phyloP scores from a whole-genome alignment of 805 yeast genomes.

The Yarrowia phangngaensis region DNA sequence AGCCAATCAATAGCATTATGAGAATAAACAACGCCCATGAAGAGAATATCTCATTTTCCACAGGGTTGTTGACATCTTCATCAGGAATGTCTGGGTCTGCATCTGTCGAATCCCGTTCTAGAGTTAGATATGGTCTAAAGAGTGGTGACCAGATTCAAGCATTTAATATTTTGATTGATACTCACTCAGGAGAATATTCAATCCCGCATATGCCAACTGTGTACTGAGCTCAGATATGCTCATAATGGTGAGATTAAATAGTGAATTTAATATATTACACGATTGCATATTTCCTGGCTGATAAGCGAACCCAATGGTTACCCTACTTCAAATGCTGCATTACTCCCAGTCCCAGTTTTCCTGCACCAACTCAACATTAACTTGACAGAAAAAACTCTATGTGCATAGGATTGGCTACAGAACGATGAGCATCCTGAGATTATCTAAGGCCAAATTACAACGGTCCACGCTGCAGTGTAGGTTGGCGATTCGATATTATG shows the following conservation, averaged over 20 bases:
- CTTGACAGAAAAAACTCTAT: conserved; percentile 9
- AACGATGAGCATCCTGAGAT: conserved; percentile 23
- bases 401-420: too few species aligned
- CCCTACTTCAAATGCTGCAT: conserved; percentile 5
- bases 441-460: conserved; percentile 5
- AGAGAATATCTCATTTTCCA: conserved; percentile 89
- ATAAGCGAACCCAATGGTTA: conserved; percentile 20
- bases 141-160: too few species aligned
- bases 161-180: too few species aligned
- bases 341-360: neutral
- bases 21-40: conserved; percentile 96
- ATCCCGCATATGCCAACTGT: conserved; percentile 23
- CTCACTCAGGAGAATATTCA: conserved; percentile 21
- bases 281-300: conserved; percentile 24
- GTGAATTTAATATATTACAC: conserved; percentile 25
- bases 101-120: conserved; percentile 40
- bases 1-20: conserved; percentile 72
- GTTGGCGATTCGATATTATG: conserved; percentile 8
- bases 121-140: too few species aligned
- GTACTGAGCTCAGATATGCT: conserved; percentile 25
- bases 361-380: conserved; percentile 2
- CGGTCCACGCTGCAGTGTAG: conserved; percentile 24
- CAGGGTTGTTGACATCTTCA: conserved; percentile 70
- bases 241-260: conserved; percentile 10
- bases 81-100: conserved; percentile 40